phyloP scores from a whole-genome alignment of 164 flowering plant species.

The Vitis rotundifolia region DNA sequence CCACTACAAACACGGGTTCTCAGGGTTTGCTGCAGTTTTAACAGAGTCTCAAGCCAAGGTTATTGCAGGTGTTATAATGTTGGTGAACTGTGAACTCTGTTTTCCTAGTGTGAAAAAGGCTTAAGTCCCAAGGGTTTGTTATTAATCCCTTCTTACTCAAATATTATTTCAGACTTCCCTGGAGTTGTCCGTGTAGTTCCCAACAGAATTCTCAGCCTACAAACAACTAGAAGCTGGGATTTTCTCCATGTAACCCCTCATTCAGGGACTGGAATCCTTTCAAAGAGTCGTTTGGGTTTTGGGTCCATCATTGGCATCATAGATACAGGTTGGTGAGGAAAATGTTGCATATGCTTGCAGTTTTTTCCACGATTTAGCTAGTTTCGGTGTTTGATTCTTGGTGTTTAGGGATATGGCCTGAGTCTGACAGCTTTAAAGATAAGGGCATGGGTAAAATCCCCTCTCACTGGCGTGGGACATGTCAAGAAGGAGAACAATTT shows the following conservation, averaged over 20 bases:
- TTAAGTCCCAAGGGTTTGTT: neutral
- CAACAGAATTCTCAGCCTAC: slow-evolving; percentile 36
- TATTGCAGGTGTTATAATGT: slow-evolving; percentile 40
- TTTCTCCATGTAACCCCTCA: slow-evolving; percentile 34
- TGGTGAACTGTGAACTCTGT: slow-evolving; percentile 16
- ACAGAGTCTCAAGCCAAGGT: slow-evolving; percentile 39
- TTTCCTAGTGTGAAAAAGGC: neutral
- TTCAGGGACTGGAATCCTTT: slow-evolving; percentile 32
- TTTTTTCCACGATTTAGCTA: neutral
- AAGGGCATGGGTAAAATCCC: slow-evolving; percentile 39
- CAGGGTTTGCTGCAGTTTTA: slow-evolving; percentile 54
- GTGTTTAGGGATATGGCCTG: slow-evolving; percentile 55
- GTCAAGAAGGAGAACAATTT: slow-evolving; percentile 47
- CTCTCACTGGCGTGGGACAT: slow-evolving; percentile 42
- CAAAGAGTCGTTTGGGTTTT: slow-evolving; percentile 30
- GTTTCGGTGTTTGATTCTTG: neutral
- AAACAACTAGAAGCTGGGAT: slow-evolving; percentile 63
- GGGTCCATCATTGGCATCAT: slow-evolving; percentile 49
- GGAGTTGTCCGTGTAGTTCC: slow-evolving; percentile 44
- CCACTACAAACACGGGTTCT: slow-evolving; percentile 56
- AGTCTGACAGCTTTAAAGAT: slow-evolving; percentile 47
- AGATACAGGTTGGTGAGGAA: slow-evolving; percentile 38
- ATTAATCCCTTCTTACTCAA: neutral
- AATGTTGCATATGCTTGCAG: neutral
- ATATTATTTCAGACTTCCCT: slow-evolving; percentile 31